phyloP scores from a whole-genome alignment of 2,329 filamentous ascomycete species.

The Ophiostoma sp. region DNA sequence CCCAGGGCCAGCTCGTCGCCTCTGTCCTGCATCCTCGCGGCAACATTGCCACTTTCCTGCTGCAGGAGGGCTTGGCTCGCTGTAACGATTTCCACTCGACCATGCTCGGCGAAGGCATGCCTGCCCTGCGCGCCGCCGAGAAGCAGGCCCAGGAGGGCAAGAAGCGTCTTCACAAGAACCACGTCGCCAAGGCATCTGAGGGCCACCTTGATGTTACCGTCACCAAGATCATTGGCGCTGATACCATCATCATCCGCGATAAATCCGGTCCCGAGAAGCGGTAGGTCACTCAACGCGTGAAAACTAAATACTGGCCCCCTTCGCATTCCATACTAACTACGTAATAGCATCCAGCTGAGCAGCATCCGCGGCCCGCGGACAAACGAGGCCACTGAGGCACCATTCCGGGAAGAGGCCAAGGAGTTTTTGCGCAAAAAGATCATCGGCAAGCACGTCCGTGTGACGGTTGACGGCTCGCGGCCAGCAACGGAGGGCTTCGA shows the following conservation, averaged over 20 bases:
- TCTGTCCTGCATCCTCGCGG: constrained; percentile 84
- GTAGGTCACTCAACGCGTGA: constrained; percentile 26
- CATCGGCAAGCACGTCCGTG: constrained; percentile 92
- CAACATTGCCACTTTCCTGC: constrained; percentile 87
- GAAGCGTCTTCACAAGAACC: constrained; percentile 77
- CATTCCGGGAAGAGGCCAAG: constrained; percentile 91
- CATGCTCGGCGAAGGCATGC: constrained; percentile 86
- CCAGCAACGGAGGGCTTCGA: constrained; percentile 88
- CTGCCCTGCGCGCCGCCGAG: constrained; percentile 78
- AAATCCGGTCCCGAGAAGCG: constrained; percentile 85
- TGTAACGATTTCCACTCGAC: constrained; percentile 97
- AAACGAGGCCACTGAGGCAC: constrained; percentile 80
- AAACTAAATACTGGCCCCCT: too few relatives aligned
- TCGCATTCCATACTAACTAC: background rate
- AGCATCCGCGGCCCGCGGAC: constrained; percentile 92
- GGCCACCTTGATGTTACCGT: constrained; percentile 78
- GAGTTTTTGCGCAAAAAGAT: constrained; percentile 91
- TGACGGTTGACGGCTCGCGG: constrained; percentile 86
- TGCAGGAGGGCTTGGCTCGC: constrained; percentile 84
- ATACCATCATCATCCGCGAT: constrained; percentile 82
- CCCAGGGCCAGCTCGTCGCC: constrained; percentile 88
- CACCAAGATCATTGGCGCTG: constrained; percentile 80
- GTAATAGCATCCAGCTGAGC: constrained; percentile 69
- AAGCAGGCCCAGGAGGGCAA: constrained; percentile 76
- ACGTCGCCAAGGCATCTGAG: constrained; percentile 68